Percentiles rank a stretch among this genome's conserved stretches.
Evolutionary conservation across 225 moss, liverwort and hornwort genomes (phyloP).

Genomic region (Physcomitrellopsis africana): DNA sequence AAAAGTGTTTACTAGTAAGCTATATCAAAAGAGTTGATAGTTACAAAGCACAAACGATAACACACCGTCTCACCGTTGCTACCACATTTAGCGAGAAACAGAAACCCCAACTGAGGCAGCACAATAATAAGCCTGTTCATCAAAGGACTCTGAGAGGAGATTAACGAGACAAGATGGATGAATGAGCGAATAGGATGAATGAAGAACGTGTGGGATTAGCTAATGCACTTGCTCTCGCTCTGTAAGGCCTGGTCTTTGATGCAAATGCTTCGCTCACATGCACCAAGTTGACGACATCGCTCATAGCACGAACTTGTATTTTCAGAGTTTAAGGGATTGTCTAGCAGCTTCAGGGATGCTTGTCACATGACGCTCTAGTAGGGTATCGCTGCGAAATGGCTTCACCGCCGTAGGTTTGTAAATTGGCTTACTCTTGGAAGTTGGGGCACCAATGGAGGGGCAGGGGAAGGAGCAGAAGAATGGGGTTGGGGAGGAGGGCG

Average conservation of each 20-base stretch:
- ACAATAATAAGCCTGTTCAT: no score
- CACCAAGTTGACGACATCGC: neutral
- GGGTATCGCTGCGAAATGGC: neutral
- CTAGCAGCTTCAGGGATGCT: neutral
- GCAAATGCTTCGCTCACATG: neutral
- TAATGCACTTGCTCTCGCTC: no score
- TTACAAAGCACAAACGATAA: neutral
- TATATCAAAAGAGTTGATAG: neutral
- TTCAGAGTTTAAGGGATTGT: neutral
- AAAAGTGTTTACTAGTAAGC: neutral
- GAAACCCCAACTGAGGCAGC: no score
- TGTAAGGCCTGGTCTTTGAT: no score
- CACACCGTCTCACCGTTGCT: neutral
- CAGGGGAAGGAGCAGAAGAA: slow-evolving; percentile 25
- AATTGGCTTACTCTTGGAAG: slow-evolving; percentile 11
- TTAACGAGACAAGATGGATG: no score
- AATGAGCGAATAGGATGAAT: no score
- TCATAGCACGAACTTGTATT: neutral
- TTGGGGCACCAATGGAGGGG: slow-evolving; percentile 38
- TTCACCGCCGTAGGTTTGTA: neutral
- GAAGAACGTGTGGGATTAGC: neutral
- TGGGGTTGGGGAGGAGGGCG: slow-evolving; percentile 9
- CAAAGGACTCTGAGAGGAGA: no score
- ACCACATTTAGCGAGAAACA: no score
- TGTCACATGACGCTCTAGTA: neutral